Conservation (phyloP, 164 flowering plant genomes). For the Berberis thunbergii region DNA sequence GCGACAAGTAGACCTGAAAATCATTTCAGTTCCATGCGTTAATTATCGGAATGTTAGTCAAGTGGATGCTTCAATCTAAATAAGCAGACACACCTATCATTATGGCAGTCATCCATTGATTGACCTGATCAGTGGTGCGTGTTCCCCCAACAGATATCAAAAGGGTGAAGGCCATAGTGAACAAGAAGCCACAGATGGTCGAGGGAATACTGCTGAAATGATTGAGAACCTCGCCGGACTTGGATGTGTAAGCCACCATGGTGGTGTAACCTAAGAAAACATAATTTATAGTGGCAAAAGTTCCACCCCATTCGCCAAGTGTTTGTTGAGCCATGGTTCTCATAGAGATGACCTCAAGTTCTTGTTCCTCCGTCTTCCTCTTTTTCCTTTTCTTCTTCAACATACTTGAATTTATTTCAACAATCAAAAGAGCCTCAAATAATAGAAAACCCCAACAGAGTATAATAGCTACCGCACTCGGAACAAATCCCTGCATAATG, state of each 20-base stretch:
- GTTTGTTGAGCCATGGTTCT: conserved; percentile 84
- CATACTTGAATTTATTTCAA: conserved; percentile 55
- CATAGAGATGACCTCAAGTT: conserved; percentile 50
- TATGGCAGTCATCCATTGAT: conserved; percentile 60
- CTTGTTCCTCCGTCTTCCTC: conserved; percentile 19
- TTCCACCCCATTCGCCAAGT: conserved; percentile 62
- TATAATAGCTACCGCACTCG: conserved; percentile 50
- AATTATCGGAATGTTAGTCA: neutral
- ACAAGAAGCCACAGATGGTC: conserved; percentile 40
- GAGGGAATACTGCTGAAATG: conserved; percentile 43
- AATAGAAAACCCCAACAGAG: conserved; percentile 71
- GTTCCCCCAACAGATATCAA: conserved; percentile 61
- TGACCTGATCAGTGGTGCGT: conserved; percentile 48
- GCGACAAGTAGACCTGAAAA: conserved; percentile 45
- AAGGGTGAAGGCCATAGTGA: conserved; percentile 41
- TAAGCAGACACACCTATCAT: conserved; percentile 41
- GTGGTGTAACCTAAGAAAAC: conserved; percentile 70
- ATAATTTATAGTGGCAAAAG: conserved; percentile 40
- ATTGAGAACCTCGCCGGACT: conserved; percentile 57
- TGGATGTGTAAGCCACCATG: conserved; percentile 54
- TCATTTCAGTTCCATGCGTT: neutral
- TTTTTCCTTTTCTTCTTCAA: conserved; percentile 25
- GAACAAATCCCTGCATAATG: conserved; percentile 54
- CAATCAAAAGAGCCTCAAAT: conserved; percentile 63
- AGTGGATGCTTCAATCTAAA: neutral